Evolutionary conservation across 78 protist genomes (phyloP), one percentile per base, ranked within the genome.

Genomic region (Dictyostelium capitatum): DNA sequence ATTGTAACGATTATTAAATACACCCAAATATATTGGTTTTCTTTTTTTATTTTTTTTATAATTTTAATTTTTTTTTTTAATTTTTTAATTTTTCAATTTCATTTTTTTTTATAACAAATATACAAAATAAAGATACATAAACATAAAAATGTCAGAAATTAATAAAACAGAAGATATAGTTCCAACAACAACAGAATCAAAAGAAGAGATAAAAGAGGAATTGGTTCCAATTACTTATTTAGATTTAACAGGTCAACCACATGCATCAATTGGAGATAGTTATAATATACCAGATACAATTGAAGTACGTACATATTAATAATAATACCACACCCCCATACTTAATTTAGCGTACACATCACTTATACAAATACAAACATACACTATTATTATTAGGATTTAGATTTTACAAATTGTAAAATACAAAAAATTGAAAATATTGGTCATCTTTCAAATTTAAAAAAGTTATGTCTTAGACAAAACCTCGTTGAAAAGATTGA

Each of bases 391-490:
- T 15, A 12, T 32, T 83, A 84, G 91, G 82, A 72, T 20, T 75
- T 87, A 4, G 92, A 87, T 50, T 87, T 87, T 28, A 87, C 92
- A 56, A 87, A 87, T 87, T 81, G 79, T 87, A 87, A 87, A 64
- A 37, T 87, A 47, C 6, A 11, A 77, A 87, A 77, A 48, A 77
- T 87, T 47, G 81, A 74, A 47, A 87, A 87, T 64, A 74, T 87
- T 48, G 15, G n/a, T 43, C 92, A 87, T 77, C 64, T 87, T 20
- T 23, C 43, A 19, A 46, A 77, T 47, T 77, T 87, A 87, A 87
- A 74, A 89, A 91, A 91, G 75, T 53, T 91, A 81, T 82, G 89
- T 57, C 65, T 91, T 19, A 82, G 95, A 81, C 95, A 91, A 53
- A 91, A 91, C 43, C n/a, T 83, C 1, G 59, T 91, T 37, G 78